These are phyloP conservation scores for Diaporthe sp. DNA, from an alignment of 2,329 filamentous ascomycete genomes.

Conservation along the genomic window DNA sequence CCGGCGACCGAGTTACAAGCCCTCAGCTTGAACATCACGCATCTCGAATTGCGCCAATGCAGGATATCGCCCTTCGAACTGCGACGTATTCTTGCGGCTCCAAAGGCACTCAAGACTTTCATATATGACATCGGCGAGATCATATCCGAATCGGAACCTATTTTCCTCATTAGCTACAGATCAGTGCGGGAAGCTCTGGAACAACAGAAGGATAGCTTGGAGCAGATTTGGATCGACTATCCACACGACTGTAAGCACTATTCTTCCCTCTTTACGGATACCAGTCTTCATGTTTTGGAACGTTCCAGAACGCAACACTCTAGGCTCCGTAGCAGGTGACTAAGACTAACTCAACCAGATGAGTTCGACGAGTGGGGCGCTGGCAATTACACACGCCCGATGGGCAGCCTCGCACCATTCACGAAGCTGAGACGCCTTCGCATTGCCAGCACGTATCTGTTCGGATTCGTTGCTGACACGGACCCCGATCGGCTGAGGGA, in stretches of 20 bases:
- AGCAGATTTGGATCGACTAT: slow-evolving; percentile 25
- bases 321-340: neutral
- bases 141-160: neutral
- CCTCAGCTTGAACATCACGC: slow-evolving; percentile 7
- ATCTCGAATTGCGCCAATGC: slow-evolving; percentile 25
- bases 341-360: neutral
- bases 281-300: neutral
- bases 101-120: slow-evolving; percentile 15
- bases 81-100: slow-evolving; percentile 7
- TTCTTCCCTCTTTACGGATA: neutral
- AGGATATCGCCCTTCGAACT: slow-evolving; percentile 25
- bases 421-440: slow-evolving; percentile 11
- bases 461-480: slow-evolving; percentile 24
- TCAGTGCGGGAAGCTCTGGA: slow-evolving; percentile 19
- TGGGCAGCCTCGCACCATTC: slow-evolving; percentile 6
- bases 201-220: slow-evolving; percentile 13
- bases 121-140: slow-evolving; percentile 25
- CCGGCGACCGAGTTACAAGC: neutral
- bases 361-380: slow-evolving; percentile 27
- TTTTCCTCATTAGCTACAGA: slow-evolving; percentile 20
- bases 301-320: neutral
- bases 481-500: slow-evolving; percentile 21
- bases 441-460: slow-evolving; percentile 24
- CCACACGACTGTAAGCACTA: slow-evolving; percentile 2
- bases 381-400: slow-evolving; percentile 10